These are phyloP conservation scores for Pseudonectria buxi DNA, from an alignment of 2,329 filamentous ascomycete species.

Conservation along the genomic window DNA sequence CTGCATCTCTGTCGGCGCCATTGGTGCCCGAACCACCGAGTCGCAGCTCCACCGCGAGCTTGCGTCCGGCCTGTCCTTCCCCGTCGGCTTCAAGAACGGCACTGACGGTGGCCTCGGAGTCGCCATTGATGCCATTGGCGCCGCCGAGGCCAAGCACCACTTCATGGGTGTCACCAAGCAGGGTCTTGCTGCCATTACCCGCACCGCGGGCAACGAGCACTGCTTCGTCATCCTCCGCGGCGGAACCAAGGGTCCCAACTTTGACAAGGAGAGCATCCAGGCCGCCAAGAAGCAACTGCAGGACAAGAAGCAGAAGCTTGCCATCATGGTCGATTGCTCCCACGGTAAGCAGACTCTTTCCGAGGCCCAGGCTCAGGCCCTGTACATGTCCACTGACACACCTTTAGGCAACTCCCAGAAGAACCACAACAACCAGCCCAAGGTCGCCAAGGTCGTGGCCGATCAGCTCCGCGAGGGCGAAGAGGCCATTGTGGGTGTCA, in stretches of 20 bases:
- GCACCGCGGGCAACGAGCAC: constrained; percentile 90
- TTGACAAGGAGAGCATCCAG: constrained; percentile 76
- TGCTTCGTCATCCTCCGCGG: constrained; percentile 95
- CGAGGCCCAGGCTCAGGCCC: constrained; percentile 38
- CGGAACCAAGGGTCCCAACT: constrained; percentile 89
- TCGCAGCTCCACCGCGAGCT: constrained; percentile 94
- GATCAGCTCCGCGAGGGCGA: constrained; percentile 86
- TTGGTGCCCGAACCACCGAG: constrained; percentile 93
- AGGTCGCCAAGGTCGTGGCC: constrained; percentile 73
- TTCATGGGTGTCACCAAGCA: constrained; percentile 99
- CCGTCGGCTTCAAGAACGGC: constrained; percentile 98
- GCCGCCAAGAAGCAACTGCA: constrained; percentile 68
- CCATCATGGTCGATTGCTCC: constrained; percentile 98
- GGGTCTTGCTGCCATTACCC: constrained; percentile 87
- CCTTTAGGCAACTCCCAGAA: constrained; percentile 84
- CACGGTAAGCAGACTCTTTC: constrained; percentile 71
- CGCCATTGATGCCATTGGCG: constrained; percentile 92
- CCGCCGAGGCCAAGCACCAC: constrained; percentile 79
- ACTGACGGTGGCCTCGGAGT: constrained; percentile 88
- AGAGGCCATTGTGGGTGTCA: constrained; percentile 85
- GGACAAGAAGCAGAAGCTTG: constrained; percentile 78
- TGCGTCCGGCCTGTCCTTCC: constrained; percentile 90
- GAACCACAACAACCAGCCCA: constrained; percentile 94
- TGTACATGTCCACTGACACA: constrained; percentile 1
- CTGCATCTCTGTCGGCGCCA: constrained; percentile 89